Evolutionary conservation across 129 eudicot species (phyloP).

Genomic region (Pseudognaphalium luteoalbum): DNA sequence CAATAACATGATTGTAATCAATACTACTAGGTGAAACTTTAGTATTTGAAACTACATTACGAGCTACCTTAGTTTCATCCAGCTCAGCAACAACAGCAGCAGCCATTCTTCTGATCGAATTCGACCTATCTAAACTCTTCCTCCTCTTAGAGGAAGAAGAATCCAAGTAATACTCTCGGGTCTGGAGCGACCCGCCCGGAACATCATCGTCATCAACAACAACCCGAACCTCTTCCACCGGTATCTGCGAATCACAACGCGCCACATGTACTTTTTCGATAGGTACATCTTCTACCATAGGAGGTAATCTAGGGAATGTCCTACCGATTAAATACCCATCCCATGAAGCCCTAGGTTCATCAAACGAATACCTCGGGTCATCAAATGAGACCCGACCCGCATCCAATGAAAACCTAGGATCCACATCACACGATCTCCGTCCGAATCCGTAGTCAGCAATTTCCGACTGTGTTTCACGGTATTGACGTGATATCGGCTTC

Average conservation of each 20-base stretch:
- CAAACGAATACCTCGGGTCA: constrained; percentile 80
- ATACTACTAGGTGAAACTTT: constrained; percentile 48
- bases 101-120: constrained; percentile 72
- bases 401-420: constrained; percentile 82
- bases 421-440: constrained; percentile 84
- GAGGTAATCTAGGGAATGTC: constrained; percentile 63
- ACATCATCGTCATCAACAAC: constrained; percentile 43
- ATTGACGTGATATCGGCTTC: constrained; percentile 63
- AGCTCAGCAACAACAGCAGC: constrained; percentile 84
- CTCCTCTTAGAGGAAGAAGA: constrained; percentile 81
- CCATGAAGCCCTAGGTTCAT: constrained; percentile 97
- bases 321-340: constrained; percentile 76
- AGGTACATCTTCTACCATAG: constrained; percentile 64
- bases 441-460: constrained; percentile 89
- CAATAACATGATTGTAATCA: constrained; percentile 19
- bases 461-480: constrained; percentile 81
- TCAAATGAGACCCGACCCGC: constrained; percentile 82
- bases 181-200: constrained; percentile 83
- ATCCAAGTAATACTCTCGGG: constrained; percentile 80
- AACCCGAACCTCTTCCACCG: constrained; percentile 43
- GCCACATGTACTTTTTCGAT: constrained; percentile 37
- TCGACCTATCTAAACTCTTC: constrained; percentile 87
- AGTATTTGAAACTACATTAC: constrained; percentile 35
- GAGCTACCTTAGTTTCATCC: constrained; percentile 54
- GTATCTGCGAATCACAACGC: constrained; percentile 65